Conservation (phyloP, 2,329 filamentous ascomycete genomes). For the Graphilbum fragrans region DNA sequence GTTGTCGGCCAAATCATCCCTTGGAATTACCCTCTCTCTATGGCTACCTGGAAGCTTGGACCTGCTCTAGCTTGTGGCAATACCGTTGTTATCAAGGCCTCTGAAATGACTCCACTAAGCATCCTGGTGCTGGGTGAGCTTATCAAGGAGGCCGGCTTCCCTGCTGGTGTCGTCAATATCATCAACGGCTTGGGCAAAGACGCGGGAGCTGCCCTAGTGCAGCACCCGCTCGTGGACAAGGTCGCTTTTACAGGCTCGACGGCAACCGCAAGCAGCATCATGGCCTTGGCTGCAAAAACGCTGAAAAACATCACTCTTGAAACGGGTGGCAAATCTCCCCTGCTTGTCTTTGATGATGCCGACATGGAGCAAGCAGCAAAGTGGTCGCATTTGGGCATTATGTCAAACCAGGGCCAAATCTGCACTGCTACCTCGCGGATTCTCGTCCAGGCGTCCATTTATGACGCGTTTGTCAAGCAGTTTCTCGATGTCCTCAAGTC, state of each 20-base stretch:
- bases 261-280: slow-evolving; percentile 54
- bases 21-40: slow-evolving; percentile 70
- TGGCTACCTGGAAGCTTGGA: slow-evolving; percentile 68
- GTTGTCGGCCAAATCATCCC: slow-evolving; percentile 69
- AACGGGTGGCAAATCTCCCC: slow-evolving; percentile 49
- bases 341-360: slow-evolving; percentile 48
- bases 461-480: slow-evolving; percentile 48
- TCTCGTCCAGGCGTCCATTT: slow-evolving; percentile 43
- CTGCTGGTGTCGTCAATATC: slow-evolving; percentile 63
- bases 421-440: slow-evolving; percentile 50
- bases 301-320: slow-evolving; percentile 51
- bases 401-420: slow-evolving; percentile 48
- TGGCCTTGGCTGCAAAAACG: slow-evolving; percentile 54
- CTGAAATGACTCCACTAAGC: slow-evolving; percentile 52
- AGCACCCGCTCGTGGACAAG: slow-evolving; percentile 54
- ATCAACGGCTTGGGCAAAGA: slow-evolving; percentile 56
- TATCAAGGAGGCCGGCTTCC: slow-evolving; percentile 62
- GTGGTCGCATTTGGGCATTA: slow-evolving; percentile 28
- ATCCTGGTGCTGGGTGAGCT: slow-evolving; percentile 51
- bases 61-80: slow-evolving; percentile 54
- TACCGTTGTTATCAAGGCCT: slow-evolving; percentile 50
- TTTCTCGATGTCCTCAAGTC: slow-evolving; percentile 48
- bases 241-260: slow-evolving; percentile 63
- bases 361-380: slow-evolving; percentile 53
- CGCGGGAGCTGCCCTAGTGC: slow-evolving; percentile 52